A percentile compares a stretch with the other conserved stretches of the same genome.
Conservation (phyloP, 345 rosid genomes). For the Psidium guajava region DNA sequence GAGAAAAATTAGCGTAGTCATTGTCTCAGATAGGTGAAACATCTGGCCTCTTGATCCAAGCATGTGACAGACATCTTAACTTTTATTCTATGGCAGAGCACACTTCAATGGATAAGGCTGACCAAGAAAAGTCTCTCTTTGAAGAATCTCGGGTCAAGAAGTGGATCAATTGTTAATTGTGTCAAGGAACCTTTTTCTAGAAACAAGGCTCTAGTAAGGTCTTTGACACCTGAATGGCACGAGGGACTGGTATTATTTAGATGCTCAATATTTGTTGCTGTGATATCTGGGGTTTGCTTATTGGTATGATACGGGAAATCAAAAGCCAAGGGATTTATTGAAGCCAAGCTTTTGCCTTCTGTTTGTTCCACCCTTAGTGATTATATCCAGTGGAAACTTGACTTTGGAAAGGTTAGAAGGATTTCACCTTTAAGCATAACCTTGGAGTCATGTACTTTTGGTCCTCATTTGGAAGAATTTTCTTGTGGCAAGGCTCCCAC, state of each 20-base stretch:
- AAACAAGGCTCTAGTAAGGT: constrained; percentile 52
- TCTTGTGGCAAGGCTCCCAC: constrained; percentile 86
- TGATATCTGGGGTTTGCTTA: constrained; percentile 77
- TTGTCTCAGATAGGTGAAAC: constrained; percentile 27
- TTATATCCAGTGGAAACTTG: constrained; percentile 68
- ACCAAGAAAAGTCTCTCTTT: constrained; percentile 15
- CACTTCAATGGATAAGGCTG: constrained; percentile 15
- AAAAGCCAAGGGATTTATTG: constrained; percentile 59
- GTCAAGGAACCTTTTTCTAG: constrained; percentile 48
- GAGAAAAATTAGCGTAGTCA: constrained; percentile 44
- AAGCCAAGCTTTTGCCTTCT: constrained; percentile 77
- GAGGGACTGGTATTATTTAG: constrained; percentile 73
- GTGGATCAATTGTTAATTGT: constrained; percentile 41
- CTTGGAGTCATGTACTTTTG: constrained; percentile 66
- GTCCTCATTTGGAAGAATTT: constrained; percentile 73
- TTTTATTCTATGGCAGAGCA: constrained; percentile 30
- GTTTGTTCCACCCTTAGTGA: constrained; percentile 75
- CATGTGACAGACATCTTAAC: constrained; percentile 79
- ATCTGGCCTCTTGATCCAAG: constrained; percentile 36
- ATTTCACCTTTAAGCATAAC: constrained; percentile 80
- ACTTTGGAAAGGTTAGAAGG: constrained; percentile 70
- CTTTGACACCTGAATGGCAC: constrained; percentile 52
- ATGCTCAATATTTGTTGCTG: constrained; percentile 59
- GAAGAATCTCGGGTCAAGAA: constrained; percentile 52
- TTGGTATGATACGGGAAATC: constrained; percentile 82